Conservation (phyloP, 2,329 filamentous ascomycete genomes). For the Hypoxylon sp. region DNA sequence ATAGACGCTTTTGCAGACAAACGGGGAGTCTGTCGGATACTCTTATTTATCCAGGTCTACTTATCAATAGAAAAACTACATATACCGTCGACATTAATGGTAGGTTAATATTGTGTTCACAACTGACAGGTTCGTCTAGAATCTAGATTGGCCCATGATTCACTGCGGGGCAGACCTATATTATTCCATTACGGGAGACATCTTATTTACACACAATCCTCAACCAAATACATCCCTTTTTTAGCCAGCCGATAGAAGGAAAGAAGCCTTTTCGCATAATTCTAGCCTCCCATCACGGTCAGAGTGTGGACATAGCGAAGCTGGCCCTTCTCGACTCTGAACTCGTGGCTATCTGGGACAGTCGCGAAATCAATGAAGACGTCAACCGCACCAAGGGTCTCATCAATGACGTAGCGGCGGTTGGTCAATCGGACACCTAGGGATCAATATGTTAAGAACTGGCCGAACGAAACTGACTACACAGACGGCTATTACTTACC, state of each 20-base stretch:
- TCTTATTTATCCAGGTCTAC: neutral
- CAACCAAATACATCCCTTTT: conserved; percentile 2
- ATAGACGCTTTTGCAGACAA: neutral
- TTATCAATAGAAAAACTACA: too few species aligned
- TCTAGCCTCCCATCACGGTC: conserved; percentile 52
- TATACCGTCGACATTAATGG: too few species aligned
- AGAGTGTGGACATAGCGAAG: conserved; percentile 55
- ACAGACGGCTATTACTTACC: conserved; percentile 40
- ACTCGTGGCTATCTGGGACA: conserved; percentile 56
- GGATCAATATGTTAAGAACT: conserved; percentile 7
- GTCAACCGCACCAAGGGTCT: conserved; percentile 52
- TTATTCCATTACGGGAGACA: neutral
- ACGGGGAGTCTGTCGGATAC: neutral
- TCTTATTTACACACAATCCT: neutral
- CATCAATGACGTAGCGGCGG: conserved; percentile 53
- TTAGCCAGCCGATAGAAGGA: neutral
- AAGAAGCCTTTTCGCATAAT: neutral
- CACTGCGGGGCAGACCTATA: neutral
- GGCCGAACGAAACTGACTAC: neutral
- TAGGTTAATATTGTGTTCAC: neutral
- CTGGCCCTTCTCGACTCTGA: conserved; percentile 54
- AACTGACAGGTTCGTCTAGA: neutral
- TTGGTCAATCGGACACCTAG: conserved; percentile 50
- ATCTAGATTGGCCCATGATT: neutral
- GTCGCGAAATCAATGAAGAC: conserved; percentile 53